Base-by-base conservation (phyloP, 139 green algal species). In the Pseudopediastrum boryanum region DNA sequence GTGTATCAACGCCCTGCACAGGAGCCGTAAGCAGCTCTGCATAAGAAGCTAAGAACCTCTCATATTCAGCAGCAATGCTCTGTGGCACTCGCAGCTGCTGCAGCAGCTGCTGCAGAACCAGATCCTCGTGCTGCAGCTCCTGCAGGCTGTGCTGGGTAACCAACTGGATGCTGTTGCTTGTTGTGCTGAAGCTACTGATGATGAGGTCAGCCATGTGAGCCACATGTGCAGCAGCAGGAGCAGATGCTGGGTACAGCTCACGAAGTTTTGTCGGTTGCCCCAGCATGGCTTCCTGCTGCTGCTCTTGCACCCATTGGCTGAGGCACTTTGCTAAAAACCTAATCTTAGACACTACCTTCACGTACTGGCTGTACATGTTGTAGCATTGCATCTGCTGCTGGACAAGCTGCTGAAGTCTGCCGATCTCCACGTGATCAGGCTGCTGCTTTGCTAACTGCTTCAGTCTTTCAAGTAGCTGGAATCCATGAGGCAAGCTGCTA, bases 361-460 rank as follows among this genome's bases (percentile, higher is more conserved):
- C 19, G 52, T 75, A 75, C n/a, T 75, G 23, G 12, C 27, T 27
- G 67, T 75, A 75, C 29, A 46, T 75, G 43, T 75, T 46, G 31
- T 44, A 29, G 33, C 67, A 75, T 4, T 46, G 46, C 67, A 75
- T 75, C 29, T 75, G 23, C 10, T 42, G 12, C 38, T 62, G 42
- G n/a, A 75, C 36, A 31, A 8, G 13, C 27, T 19, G 2, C 42
- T 12, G 42, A 4, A 75, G 23, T 5, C 29, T 27, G 10, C 12
- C 21, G 16, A 77, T 35, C 50, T 77, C 33, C 23, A 77, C 23
- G 31, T 36, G 25, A 21, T 35, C n/a, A 19, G 31, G 68, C n/a
- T 16, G 7, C 4, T 51, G 12, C 35, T 52, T 44, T 12, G 13
- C 36, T 35, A 77, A 39, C 13, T 77, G 51, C 12, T 52, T 3